phyloP scores from a whole-genome alignment of 108 stramenopile genomes.

The Pelagomonas calceolata region DNA sequence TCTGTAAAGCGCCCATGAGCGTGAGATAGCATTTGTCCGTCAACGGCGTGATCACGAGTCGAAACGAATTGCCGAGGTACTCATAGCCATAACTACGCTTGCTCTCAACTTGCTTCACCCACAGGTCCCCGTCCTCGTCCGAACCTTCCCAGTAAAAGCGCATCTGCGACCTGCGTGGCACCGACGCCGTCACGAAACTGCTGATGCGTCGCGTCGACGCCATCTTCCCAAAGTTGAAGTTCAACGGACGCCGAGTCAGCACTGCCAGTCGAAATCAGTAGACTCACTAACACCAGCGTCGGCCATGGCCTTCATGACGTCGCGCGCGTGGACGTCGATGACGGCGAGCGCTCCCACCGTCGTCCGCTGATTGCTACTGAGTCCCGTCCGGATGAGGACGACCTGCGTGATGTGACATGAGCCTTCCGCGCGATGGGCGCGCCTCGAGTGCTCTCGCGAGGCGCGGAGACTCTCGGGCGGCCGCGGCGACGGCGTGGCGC shows the following conservation, averaged over 20 bases:
- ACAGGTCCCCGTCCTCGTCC: slow-evolving; percentile 45
- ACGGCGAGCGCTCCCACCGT: slow-evolving; percentile 52
- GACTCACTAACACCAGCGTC: slow-evolving; percentile 45
- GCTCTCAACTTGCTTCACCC: slow-evolving; percentile 30
- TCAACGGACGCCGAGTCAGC: too few species aligned
- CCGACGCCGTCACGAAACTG: slow-evolving; percentile 28
- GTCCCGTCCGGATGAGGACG: slow-evolving; percentile 14
- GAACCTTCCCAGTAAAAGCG: slow-evolving; percentile 49
- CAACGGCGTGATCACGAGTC: slow-evolving; percentile 57
- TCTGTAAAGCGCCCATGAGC: slow-evolving; percentile 57
- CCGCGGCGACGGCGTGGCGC: too few species aligned
- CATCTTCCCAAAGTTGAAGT: slow-evolving; percentile 27
- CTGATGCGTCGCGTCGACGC: not conserved
- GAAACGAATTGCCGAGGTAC: slow-evolving; percentile 52
- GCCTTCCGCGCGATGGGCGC: too few species aligned
- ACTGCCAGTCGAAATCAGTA: slow-evolving; percentile 62
- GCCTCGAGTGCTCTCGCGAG: too few species aligned
- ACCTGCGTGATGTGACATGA: too few species aligned
- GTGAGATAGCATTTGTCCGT: slow-evolving; percentile 58
- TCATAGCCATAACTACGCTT: slow-evolving; percentile 59
- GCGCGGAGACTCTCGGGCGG: too few species aligned
- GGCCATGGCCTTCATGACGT: slow-evolving; percentile 54
- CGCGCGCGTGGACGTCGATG: slow-evolving; percentile 58
- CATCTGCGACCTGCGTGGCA: too few species aligned
- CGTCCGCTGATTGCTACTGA: slow-evolving; percentile 29